Percentiles rank a stretch among this genome's conserved stretches.
Conservation (phyloP, 371 early-diverging fungal genomes). For the Mucor plumbeus region DNA sequence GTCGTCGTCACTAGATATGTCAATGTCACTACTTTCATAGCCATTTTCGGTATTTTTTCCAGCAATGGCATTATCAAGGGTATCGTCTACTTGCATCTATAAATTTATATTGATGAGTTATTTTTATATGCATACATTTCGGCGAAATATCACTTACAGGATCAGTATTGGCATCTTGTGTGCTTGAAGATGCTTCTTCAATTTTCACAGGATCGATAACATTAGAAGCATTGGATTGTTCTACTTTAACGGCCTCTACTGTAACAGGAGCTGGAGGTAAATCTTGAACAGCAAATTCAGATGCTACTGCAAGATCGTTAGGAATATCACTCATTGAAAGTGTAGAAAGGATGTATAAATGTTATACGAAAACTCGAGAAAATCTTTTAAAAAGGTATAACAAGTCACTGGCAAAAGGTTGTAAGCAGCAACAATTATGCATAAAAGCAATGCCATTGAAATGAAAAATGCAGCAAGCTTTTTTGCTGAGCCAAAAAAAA, state of each 20-base stretch:
- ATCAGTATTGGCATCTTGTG: not conserved
- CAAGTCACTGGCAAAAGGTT: conserved; percentile 9
- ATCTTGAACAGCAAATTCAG: conserved; percentile 18
- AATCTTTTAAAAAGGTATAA: conserved; percentile 12
- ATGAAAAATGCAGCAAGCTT: not conserved
- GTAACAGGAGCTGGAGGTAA: not conserved
- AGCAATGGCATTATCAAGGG: conserved; percentile 40
- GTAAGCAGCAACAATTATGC: not conserved
- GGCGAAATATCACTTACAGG: not conserved
- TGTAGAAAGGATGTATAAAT: not conserved
- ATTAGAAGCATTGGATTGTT: not conserved
- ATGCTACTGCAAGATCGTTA: conserved; percentile 19
- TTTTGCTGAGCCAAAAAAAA: not conserved
- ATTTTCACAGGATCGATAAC: not conserved
- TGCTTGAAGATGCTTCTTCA: not conserved
- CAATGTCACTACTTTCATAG: conserved; percentile 44
- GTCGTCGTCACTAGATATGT: conserved; percentile 33
- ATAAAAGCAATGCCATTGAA: not conserved
- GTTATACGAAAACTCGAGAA: not conserved
- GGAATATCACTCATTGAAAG: not conserved
- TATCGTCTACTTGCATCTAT: conserved; percentile 15
- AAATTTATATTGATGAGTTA: not conserved
- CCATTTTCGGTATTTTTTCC: conserved; percentile 23
- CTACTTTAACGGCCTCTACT: not conserved
- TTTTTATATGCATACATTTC: not conserved